Evolutionary conservation across 116 monocot species (phyloP), one percentile per base, ranked within the genome.

Genomic region (Zostera marina): DNA sequence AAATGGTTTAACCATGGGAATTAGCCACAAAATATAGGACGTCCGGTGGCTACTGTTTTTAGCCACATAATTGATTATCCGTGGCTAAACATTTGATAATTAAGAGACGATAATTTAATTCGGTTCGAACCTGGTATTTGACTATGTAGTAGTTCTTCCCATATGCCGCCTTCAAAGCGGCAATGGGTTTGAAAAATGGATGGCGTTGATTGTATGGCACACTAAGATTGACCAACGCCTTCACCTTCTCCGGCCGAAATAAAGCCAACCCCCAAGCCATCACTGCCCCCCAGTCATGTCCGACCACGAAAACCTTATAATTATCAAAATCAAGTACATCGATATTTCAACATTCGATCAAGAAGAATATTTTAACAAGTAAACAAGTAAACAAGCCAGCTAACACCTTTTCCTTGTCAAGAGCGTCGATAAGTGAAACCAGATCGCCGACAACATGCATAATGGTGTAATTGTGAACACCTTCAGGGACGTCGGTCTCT

Each of bases 61-160:
- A n/a, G n/a, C n/a, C n/a, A n/a, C n/a, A n/a, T n/a, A n/a, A n/a
- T n/a, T n/a, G n/a, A n/a, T n/a, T n/a, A n/a, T n/a, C n/a, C n/a
- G n/a, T n/a, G n/a, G n/a, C n/a, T n/a, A n/a, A n/a, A n/a, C n/a
- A n/a, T n/a, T n/a, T n/a, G n/a, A n/a, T n/a, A n/a, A n/a, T n/a
- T n/a, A n/a, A n/a, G n/a, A n/a, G n/a, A n/a, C n/a, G n/a, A n/a
- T n/a, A n/a, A n/a, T n/a, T n/a, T n/a, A n/a, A n/a, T n/a, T n/a
- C n/a, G 41, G 15, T 39, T 51, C 7, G 14, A 13, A 71, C 67
- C 82, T 91, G 91, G 63, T 82, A 85, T 8, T 62, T 67, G 63
- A 71, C 69, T 23, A 91, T 71, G 58, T 91, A 91, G 67, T 73
- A 59, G 54, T 77, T 64, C 21, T 85, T 82, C 0, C 91, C 91